These are phyloP conservation scores for Scytalidium sp. DNA, from an alignment of 2,329 filamentous ascomycete genomes.

Conservation along the genomic window DNA sequence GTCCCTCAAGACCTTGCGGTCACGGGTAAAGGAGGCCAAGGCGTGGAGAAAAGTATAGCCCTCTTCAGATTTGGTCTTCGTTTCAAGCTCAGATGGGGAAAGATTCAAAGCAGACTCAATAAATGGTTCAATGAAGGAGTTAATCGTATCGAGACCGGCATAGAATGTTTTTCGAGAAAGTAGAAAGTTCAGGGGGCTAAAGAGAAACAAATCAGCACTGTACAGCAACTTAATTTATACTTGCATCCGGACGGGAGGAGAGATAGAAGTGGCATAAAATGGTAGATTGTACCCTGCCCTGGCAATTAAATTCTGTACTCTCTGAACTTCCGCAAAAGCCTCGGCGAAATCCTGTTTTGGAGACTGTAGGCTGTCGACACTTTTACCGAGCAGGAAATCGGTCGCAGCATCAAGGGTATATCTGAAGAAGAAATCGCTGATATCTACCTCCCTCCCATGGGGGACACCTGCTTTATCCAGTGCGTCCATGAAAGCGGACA, in stretches of 20 bases:
- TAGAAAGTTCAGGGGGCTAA: constrained; percentile 55
- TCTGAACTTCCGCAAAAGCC: constrained; percentile 77
- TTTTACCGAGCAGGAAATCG: constrained; percentile 79
- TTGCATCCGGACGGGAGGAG: neutral
- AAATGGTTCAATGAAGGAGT: constrained; percentile 73
- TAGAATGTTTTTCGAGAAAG: constrained; percentile 66
- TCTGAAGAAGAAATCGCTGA: constrained; percentile 78
- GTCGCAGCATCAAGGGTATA: constrained; percentile 83
- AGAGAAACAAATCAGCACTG: constrained; percentile 3
- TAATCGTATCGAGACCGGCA: constrained; percentile 62
- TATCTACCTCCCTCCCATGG: constrained; percentile 63
- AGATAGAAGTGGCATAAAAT: neutral
- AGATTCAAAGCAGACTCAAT: constrained; percentile 72
- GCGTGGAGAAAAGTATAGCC: constrained; percentile 85
- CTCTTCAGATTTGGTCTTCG: constrained; percentile 67
- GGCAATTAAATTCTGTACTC: constrained; percentile 65
- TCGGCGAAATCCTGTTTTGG: constrained; percentile 69
- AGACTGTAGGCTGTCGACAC: constrained; percentile 57
- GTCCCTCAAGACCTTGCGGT: constrained; percentile 71
- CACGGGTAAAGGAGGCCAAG: constrained; percentile 75
- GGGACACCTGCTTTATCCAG: constrained; percentile 57
- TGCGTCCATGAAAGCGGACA: constrained; percentile 68
- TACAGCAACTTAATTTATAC: neutral
- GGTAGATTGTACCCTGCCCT: constrained; percentile 52
- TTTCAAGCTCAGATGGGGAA: constrained; percentile 66